Evolutionary conservation across 805 yeast genomes (phyloP), one percentile per base, ranked within the genome.

Genomic region (Candida takata): DNA sequence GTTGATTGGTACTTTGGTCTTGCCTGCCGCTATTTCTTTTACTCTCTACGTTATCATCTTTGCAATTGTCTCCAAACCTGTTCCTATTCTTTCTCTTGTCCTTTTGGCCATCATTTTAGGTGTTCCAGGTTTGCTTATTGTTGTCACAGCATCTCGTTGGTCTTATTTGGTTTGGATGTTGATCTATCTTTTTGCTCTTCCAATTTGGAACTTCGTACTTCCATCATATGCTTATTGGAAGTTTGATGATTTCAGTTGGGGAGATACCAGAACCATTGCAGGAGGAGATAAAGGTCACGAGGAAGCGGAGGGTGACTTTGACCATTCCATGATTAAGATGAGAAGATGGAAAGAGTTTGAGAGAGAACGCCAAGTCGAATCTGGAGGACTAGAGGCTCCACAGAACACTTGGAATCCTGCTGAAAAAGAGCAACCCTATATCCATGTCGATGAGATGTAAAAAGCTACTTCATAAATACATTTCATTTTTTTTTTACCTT

Each of bases 191-290:
- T 1, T 74, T 15, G 92, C 96, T 1, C 70, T 88, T 41, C 96
- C 96, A n/a, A 69, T 88, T 37, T 88, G 97, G 97, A 88, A 87
- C 59, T 81, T 88, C 52, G 77, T 86, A 5, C 67, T 88, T 31
- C 97, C 97, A 3, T 54, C 77, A 10, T 86, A 88, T 59, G 82
- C 96, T 0, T 87, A 70, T 57, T 88, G 97, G 97, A 86, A 86
- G 54, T 86, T 87, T 61, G 97, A 88, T 60, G 95, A 88, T 57
- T 88, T 88, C 61, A 77, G 87, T 56, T 88, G 97, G 97, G 96
- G 97, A 54, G 95, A 85, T 41, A 88, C 96, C 3, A 72, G 95
- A 66, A 71, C 79, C n/a, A 76, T 86, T 33, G 72, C 72, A 18
- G 81, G 77, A 16, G 86, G 76, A 9, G 84, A 74, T 28, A 75